Evolutionary conservation across 805 yeast genomes (phyloP).

Genomic region (Crinitomyces ghanaensis): DNA sequence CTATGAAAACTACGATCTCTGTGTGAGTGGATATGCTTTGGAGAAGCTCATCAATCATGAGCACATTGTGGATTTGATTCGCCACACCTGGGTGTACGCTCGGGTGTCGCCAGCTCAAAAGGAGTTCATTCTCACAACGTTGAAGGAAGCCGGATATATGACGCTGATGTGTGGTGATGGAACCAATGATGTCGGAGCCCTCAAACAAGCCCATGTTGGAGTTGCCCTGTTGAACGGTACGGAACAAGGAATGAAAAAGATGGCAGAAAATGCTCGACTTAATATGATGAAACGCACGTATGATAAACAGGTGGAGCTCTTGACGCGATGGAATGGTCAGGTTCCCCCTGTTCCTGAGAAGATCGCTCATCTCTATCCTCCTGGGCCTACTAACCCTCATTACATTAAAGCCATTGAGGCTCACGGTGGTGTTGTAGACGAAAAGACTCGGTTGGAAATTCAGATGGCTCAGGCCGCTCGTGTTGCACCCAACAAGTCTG

Average conservation of each 20-base stretch:
- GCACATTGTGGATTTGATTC: constrained; percentile 61
- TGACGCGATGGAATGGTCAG: constrained; percentile 58
- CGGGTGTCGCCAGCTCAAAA: constrained; percentile 95
- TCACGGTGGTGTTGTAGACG: constrained; percentile 70
- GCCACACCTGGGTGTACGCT: constrained; percentile 94
- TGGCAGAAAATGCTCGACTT: constrained; percentile 66
- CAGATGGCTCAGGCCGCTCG: constrained; percentile 30
- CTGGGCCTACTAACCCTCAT: constrained; percentile 85
- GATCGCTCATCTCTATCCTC: constrained; percentile 93
- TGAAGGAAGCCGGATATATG: constrained; percentile 80
- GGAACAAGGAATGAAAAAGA: constrained; percentile 81
- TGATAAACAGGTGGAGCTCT: constrained; percentile 70
- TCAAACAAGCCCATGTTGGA: constrained; percentile 97
- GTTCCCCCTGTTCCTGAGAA: constrained; percentile 75
- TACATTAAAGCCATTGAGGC: constrained; percentile 77
- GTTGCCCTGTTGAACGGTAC: constrained; percentile 97
- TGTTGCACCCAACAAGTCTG: constrained; percentile 29
- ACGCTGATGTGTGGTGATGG: constrained; percentile 99
- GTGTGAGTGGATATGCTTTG: constrained; percentile 89
- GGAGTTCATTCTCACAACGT: constrained; percentile 74
- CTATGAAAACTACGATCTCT: constrained; percentile 65
- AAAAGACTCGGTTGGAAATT: constrained; percentile 33
- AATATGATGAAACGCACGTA: constrained; percentile 58
- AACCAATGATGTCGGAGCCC: constrained; percentile 98
- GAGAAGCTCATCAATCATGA: constrained; percentile 51